phyloP scores from a whole-genome alignment of 2,329 filamentous ascomycete species.

The Simplicillium sp. region DNA sequence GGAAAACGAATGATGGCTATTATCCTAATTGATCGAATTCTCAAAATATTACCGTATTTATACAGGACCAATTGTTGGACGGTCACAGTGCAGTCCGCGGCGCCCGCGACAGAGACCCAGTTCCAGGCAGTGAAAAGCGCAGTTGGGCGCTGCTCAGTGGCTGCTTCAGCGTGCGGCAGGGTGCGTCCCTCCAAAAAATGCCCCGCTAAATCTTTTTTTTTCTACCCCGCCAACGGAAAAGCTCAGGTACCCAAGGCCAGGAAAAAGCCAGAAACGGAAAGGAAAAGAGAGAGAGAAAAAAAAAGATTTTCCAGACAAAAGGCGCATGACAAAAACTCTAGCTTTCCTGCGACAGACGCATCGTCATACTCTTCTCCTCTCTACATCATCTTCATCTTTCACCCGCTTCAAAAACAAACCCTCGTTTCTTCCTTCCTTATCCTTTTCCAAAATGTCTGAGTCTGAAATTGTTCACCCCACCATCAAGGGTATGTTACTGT shows the following conservation, averaged over 20 bases:
- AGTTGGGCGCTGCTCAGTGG: no score
- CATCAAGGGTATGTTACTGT: slow-evolving; percentile 42
- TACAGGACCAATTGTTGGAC: no score
- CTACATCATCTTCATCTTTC: slow-evolving; percentile 4
- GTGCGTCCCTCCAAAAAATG: no score
- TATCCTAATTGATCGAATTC: no score
- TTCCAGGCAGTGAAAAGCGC: no score
- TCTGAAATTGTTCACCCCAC: slow-evolving; percentile 46
- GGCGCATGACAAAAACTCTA: slow-evolving; percentile 7
- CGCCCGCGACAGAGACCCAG: no score
- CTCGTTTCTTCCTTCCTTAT: background rate
- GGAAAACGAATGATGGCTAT: no score
- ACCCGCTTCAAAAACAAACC: background rate
- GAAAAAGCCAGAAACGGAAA: background rate
- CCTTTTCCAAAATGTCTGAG: slow-evolving; percentile 36
- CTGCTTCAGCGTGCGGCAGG: no score
- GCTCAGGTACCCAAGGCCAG: no score
- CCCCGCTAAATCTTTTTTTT: background rate
- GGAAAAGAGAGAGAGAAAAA: background rate
- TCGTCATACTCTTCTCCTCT: slow-evolving; percentile 4
- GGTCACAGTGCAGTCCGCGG: no score
- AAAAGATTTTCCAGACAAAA: slow-evolving; percentile 1
- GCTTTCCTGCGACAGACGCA: slow-evolving; percentile 1
- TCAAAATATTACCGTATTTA: no score
- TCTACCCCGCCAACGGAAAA: no score